Percentiles rank a stretch among this genome's conserved stretches.
phyloP scores from a whole-genome alignment of 495 filamentous ascomycete species.

The Geopyxis carbonaria region DNA sequence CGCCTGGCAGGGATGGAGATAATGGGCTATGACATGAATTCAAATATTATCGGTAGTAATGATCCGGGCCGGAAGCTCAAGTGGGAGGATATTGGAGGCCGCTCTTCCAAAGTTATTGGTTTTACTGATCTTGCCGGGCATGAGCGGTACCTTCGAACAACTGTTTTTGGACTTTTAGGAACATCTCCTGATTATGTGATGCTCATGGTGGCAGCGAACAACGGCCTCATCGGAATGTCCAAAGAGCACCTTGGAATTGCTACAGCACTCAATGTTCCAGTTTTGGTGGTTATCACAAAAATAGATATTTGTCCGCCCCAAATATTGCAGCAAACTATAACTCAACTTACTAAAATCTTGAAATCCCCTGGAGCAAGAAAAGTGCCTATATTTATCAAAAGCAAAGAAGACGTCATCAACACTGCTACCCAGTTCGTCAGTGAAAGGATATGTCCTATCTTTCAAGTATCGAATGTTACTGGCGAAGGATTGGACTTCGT shows the following conservation, averaged over 20 bases:
- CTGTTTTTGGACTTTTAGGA: constrained; percentile 85
- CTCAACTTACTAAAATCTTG: constrained; percentile 77
- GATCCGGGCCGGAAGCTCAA: constrained; percentile 74
- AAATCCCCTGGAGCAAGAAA: constrained; percentile 88
- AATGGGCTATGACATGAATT: constrained; percentile 86
- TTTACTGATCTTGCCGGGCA: constrained; percentile 95
- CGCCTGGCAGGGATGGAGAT: constrained; percentile 43
- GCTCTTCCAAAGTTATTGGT: constrained; percentile 86
- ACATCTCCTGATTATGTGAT: constrained; percentile 96
- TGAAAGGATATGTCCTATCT: constrained; percentile 89
- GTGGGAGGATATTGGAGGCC: constrained; percentile 96
- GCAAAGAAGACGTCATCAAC: constrained; percentile 75
- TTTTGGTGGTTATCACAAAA: constrained; percentile 97
- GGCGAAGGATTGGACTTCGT: constrained; percentile 66
- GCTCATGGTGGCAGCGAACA: constrained; percentile 97
- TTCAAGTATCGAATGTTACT: constrained; percentile 96
- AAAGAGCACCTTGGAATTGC: constrained; percentile 96
- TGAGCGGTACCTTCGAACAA: constrained; percentile 87
- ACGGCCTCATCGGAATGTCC: constrained; percentile 92
- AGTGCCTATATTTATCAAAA: constrained; percentile 95
- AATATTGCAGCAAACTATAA: constrained; percentile 83
- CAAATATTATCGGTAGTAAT: constrained; percentile 64
- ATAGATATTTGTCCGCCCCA: constrained; percentile 97
- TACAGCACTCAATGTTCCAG: constrained; percentile 83
- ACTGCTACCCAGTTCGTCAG: constrained; percentile 93